Percentiles rank a stretch among this genome's conserved stretches.
Conservation (phyloP, 164 flowering plant species). For the Vitis rotundifolia region DNA sequence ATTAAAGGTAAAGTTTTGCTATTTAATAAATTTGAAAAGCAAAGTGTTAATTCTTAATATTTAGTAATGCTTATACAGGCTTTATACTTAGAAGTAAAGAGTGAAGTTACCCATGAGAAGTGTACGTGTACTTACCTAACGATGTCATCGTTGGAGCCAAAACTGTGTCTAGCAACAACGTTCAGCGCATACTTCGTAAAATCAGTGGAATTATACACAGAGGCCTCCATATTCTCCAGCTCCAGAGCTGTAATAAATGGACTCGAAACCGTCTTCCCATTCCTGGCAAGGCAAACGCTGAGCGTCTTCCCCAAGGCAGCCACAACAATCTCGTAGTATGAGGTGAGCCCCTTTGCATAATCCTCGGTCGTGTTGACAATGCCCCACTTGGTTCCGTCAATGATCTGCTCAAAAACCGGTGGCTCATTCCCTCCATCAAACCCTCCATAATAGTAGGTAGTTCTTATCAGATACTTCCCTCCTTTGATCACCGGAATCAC, state of each 20-base stretch:
- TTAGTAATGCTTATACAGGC: too few species aligned
- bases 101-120: too few species aligned
- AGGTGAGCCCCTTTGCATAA: slow-evolving; percentile 57
- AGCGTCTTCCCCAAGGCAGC: slow-evolving; percentile 45
- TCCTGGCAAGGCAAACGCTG: slow-evolving; percentile 79
- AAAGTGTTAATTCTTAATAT: too few species aligned
- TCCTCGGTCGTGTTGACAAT: slow-evolving; percentile 74
- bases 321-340: slow-evolving; percentile 75
- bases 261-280: slow-evolving; percentile 46
- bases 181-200: slow-evolving; percentile 48
- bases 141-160: slow-evolving; percentile 48
- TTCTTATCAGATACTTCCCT: slow-evolving; percentile 60
- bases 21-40: too few species aligned
- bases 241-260: slow-evolving; percentile 88
- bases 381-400: slow-evolving; percentile 87
- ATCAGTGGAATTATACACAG: slow-evolving; percentile 74
- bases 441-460: slow-evolving; percentile 83
- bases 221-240: slow-evolving; percentile 42
- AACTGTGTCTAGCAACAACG: slow-evolving; percentile 60
- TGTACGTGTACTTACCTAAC: slow-evolving; percentile 23
- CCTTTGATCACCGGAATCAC: slow-evolving; percentile 59
- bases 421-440: slow-evolving; percentile 81
- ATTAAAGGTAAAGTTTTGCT: too few species aligned
- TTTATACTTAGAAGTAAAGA: too few species aligned
- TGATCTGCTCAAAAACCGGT: slow-evolving; percentile 87